Base-by-base conservation (phyloP, 2,329 filamentous ascomycete species). In the Trichophyton verrucosum region DNA sequence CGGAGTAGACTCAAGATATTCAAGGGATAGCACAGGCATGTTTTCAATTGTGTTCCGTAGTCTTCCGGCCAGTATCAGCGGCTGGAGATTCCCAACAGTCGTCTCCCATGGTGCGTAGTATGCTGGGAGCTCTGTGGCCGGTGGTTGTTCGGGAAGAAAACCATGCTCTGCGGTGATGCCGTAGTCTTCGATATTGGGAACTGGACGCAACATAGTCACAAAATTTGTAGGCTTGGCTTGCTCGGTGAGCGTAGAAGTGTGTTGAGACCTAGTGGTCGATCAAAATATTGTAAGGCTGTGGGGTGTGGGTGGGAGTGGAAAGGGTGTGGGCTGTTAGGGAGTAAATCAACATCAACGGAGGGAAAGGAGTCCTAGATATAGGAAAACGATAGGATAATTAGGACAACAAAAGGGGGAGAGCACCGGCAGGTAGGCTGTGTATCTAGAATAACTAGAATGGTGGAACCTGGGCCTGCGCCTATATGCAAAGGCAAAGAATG, bases 81-180 rank as follows among this genome's bases (percentile, higher is more conserved):
- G 85, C 75, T 96, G 94, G 33, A 99, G 80, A 70, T 96, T 96
- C 66, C 86, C 82, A 38, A 87, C 83, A 57, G 96, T 82, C 53
- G 87, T 83, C 76, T 99, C 94, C 94, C 94, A 99, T 71, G 90
- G 89, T 73, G 88, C 86, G 75, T 97, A 99, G 78, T 96, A 97
- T 2, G 87, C 88, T 8, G 91, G 88, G 13, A 99, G 84, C 60
- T 83, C 78, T 64, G 89, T 85, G 64, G 97, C 79, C 47, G 94
- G 94, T 40, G 88, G 77, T 65, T 89, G 85, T 64, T 88, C 80
- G 1, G 94, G 91, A 60, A 99, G 83, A 77, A 99, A 99, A 69
- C 94, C 94, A 76, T 90, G 84, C 61, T 84, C 68, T 9, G 75
- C 69, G 27, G 77, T 77, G 60, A 79, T 72, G 75, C 87, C 89